A percentile compares a stretch with the other conserved stretches of the same genome.
phyloP scores from a whole-genome alignment of 140 eudicot genomes.

The Flaveria floridana region DNA sequence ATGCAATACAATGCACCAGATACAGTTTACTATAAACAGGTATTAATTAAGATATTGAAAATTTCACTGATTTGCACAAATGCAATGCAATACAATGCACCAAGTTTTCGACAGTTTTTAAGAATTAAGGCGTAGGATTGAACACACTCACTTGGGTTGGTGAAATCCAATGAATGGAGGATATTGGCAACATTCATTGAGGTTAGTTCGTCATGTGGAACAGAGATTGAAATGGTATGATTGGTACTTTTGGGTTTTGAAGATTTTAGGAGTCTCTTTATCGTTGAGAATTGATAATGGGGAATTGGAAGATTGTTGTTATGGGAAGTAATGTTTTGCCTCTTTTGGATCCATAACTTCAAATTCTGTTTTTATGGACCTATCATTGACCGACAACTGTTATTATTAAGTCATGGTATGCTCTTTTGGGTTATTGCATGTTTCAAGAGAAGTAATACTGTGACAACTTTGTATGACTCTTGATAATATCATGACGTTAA shows the following conservation, averaged over 20 bases:
- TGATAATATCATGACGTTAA: too few species aligned
- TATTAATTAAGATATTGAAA: constrained; percentile 27
- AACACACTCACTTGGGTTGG: constrained; percentile 39
- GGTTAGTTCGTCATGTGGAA: background rate
- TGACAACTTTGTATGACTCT: too few species aligned
- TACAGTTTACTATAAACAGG: constrained; percentile 89
- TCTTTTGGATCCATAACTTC: too few species aligned
- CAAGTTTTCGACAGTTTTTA: too few species aligned
- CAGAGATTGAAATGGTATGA: constrained; percentile 2
- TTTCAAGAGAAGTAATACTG: too few species aligned
- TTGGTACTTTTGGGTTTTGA: constrained; percentile 12
- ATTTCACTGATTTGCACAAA: too few species aligned
- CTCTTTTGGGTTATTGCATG: too few species aligned
- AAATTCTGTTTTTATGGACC: too few species aligned
- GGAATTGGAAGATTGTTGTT: constrained; percentile 1
- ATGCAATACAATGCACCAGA: constrained; percentile 95
- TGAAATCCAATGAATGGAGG: constrained; percentile 35
- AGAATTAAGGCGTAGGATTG: constrained; percentile 42
- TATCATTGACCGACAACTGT: too few species aligned
- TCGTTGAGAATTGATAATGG: constrained; percentile 19
- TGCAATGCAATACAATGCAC: too few species aligned
- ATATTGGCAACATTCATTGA: constrained; percentile 14
- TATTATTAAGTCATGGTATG: too few species aligned
- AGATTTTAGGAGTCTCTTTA: constrained; percentile 5
- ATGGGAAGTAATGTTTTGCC: too few species aligned